Evolutionary conservation across 1,139 yeast genomes (phyloP).

Genomic region (Candida dubliniensis): DNA sequence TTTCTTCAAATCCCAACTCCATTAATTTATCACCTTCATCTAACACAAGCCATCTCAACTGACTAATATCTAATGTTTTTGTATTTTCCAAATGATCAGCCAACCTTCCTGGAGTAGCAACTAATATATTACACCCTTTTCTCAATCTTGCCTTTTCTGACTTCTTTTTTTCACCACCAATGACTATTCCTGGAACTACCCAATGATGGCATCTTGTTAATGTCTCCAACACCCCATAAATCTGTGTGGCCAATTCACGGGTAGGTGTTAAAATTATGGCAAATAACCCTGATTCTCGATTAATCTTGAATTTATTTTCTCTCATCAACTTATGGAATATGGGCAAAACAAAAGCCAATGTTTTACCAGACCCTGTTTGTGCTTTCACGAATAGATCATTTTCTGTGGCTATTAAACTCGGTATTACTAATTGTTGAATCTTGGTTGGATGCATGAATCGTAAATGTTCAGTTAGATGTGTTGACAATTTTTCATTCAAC

Average conservation of each 20-base stretch:
- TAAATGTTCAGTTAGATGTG: constrained; percentile 59
- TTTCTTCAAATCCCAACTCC: constrained; percentile 95
- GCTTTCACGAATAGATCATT: constrained; percentile 85
- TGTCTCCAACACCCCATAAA: constrained; percentile 74
- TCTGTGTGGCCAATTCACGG: constrained; percentile 91
- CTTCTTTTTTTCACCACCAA: constrained; percentile 94
- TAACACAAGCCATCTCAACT: constrained; percentile 77
- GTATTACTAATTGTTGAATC: constrained; percentile 83
- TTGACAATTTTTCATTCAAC: constrained; percentile 51
- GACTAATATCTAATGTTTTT: constrained; percentile 60
- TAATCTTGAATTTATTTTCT: constrained; percentile 45
- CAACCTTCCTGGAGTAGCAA: constrained; percentile 90
- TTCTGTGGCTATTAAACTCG: constrained; percentile 55
- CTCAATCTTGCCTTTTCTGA: constrained; percentile 88
- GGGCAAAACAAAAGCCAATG: constrained; percentile 82
- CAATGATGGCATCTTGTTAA: constrained; percentile 73
- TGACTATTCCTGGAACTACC: constrained; percentile 88
- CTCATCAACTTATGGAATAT: constrained; percentile 69
- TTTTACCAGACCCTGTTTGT: constrained; percentile 95
- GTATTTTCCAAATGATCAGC: constrained; percentile 94
- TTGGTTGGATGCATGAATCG: constrained; percentile 73
- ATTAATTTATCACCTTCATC: constrained; percentile 96
- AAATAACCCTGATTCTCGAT: constrained; percentile 80
- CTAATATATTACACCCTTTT: constrained; percentile 84
- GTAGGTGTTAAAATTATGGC: constrained; percentile 91